Conservation (phyloP, 2,329 filamentous ascomycete species). For the Scytalidium lignicola region DNA sequence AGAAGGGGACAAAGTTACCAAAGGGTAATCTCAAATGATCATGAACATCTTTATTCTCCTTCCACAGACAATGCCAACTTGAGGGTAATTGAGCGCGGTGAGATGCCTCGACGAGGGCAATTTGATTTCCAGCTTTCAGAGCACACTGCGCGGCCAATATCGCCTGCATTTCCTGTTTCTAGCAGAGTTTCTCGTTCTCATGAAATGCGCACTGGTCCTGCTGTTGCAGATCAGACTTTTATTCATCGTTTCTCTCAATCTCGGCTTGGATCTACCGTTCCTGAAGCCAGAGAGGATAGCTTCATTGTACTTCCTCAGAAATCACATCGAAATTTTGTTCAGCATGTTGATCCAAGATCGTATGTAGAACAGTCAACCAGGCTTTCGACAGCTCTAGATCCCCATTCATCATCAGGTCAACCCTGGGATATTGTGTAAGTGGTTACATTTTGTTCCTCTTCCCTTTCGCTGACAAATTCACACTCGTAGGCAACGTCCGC, state of each 20-base stretch:
- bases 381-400: slow-evolving; percentile 10
- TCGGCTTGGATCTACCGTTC: slow-evolving; percentile 14
- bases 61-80: slow-evolving; percentile 2
- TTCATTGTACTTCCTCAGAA: slow-evolving; percentile 16
- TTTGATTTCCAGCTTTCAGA: slow-evolving; percentile 9
- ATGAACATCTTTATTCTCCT: slow-evolving; percentile 11
- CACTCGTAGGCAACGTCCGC: neutral
- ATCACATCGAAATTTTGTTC: slow-evolving; percentile 12
- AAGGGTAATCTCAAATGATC: neutral
- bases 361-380: slow-evolving; percentile 15
- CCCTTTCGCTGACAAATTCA: neutral
- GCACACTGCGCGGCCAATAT: slow-evolving; percentile 10
- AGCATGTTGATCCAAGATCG: slow-evolving; percentile 7
- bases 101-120: slow-evolving; percentile 12
- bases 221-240: slow-evolving; percentile 18
- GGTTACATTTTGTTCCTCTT: neutral
- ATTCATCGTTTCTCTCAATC: slow-evolving; percentile 26
- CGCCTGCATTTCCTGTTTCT: slow-evolving; percentile 15
- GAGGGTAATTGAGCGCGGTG: slow-evolving; percentile 12
- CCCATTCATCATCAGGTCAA: neutral
- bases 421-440: neutral
- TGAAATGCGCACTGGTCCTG: slow-evolving; percentile 14
- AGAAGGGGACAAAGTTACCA: neutral
- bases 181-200: slow-evolving; percentile 18
- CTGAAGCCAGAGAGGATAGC: slow-evolving; percentile 10